These are phyloP conservation scores for Byssochlamys sp. DNA, from an alignment of 2,329 filamentous ascomycete species.

Conservation along the genomic window DNA sequence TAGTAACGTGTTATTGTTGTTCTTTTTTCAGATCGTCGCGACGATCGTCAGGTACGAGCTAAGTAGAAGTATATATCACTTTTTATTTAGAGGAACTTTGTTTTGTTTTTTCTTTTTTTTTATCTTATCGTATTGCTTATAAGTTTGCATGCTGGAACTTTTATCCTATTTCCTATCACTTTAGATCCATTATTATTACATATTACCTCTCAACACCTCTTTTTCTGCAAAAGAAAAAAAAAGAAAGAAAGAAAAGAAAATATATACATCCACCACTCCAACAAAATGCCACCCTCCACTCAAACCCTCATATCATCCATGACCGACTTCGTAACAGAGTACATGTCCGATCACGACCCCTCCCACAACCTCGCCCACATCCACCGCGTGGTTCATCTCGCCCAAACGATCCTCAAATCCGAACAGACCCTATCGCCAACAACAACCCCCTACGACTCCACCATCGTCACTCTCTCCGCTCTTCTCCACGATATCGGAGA, in stretches of 20 bases:
- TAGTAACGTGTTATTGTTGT: too few relatives aligned
- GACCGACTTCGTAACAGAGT: constrained; percentile 55
- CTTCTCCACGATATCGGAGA: constrained; percentile 85
- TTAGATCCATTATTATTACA: too few relatives aligned
- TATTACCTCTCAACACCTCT: too few relatives aligned
- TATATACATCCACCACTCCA: too few relatives aligned
- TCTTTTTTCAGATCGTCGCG: too few relatives aligned
- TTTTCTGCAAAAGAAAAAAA: constrained; percentile 6
- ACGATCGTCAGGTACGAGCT: too few relatives aligned
- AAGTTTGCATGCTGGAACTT: too few relatives aligned
- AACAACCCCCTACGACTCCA: constrained; percentile 38
- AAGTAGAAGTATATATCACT: too few relatives aligned
- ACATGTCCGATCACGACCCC: constrained; percentile 67
- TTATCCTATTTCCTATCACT: too few relatives aligned
- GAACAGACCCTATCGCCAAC: constrained; percentile 29
- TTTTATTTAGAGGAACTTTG: too few relatives aligned
- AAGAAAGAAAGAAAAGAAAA: constrained; percentile 8
- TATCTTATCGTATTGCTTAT: too few relatives aligned
- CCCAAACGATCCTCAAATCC: constrained; percentile 52
- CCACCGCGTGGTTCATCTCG: constrained; percentile 64
- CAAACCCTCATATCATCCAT: constrained; percentile 45
- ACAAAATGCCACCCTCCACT: constrained; percentile 3
- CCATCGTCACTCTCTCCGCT: constrained; percentile 57
- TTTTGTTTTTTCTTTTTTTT: too few relatives aligned
- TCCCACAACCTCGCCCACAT: constrained; percentile 87